Percentiles rank a stretch among this genome's conserved stretches.
Conservation (phyloP, 768 basidiomycete genomes). For the Porphyrellus cyaneotinctus region DNA sequence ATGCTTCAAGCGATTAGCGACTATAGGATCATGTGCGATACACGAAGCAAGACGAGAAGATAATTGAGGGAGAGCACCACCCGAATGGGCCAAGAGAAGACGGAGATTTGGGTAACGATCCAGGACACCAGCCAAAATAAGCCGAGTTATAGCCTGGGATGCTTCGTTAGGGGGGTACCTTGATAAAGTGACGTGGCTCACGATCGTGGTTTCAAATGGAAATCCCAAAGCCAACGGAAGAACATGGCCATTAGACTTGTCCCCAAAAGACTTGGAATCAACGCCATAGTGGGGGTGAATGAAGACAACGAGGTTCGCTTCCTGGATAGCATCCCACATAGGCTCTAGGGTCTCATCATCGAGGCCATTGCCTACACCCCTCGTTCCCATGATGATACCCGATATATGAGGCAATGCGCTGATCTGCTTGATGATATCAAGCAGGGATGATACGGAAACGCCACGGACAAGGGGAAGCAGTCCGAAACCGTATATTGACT, state of each 20-base stretch:
- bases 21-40: conserved; percentile 79
- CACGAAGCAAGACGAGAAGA: conserved; percentile 84
- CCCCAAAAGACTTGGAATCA: conserved; percentile 68
- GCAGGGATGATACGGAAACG: conserved; percentile 49
- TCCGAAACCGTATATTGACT: conserved; percentile 79
- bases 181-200: conserved; percentile 35
- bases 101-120: conserved; percentile 75
- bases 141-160: conserved; percentile 60
- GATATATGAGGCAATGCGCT: conserved; percentile 60
- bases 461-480: conserved; percentile 77
- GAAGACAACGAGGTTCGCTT: conserved; percentile 70
- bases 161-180: conserved; percentile 4
- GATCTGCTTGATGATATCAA: conserved; percentile 67
- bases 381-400: conserved; percentile 79
- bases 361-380: conserved; percentile 70
- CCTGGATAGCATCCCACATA: conserved; percentile 75
- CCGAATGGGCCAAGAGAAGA: conserved; percentile 82
- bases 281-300: conserved; percentile 87
- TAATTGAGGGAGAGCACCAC: conserved; percentile 77
- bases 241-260: conserved; percentile 79
- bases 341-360: conserved; percentile 78
- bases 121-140: conserved; percentile 77
- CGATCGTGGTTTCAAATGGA: conserved; percentile 86
- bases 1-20: conserved; percentile 68
- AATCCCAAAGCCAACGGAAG: conserved; percentile 84